Percentiles rank a stretch among this genome's conserved stretches.
Conservation (phyloP, 2,329 filamentous ascomycete genomes). For the Aspergillus oerlinghausenensis region DNA sequence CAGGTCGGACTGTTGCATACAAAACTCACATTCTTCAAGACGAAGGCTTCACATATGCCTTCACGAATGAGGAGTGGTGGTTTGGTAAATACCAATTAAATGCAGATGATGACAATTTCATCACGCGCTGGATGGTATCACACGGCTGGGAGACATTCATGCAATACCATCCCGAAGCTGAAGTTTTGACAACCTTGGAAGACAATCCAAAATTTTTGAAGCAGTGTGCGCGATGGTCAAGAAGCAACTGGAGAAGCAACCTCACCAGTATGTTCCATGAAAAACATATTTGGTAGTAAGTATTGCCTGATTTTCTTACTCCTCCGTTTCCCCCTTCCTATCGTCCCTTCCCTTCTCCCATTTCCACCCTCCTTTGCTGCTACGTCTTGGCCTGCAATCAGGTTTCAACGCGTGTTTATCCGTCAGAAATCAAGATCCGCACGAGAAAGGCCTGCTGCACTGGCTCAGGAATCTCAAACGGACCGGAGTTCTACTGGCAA, state of each 20-base stretch:
- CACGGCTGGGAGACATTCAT: slow-evolving; percentile 93
- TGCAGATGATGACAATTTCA: slow-evolving; percentile 97
- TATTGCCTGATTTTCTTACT: slow-evolving; percentile 23
- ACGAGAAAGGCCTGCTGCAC: background rate
- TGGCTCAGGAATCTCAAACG: slow-evolving; percentile 17
- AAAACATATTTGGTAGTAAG: slow-evolving; percentile 81
- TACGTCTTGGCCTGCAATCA: background rate
- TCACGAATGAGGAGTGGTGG: slow-evolving; percentile 86
- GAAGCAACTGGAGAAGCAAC: slow-evolving; percentile 97
- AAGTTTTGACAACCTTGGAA: slow-evolving; percentile 89
- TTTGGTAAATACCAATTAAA: slow-evolving; percentile 78
- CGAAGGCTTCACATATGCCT: slow-evolving; percentile 77
- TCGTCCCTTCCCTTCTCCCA: no score
- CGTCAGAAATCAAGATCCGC: background rate
- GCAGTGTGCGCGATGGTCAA: slow-evolving; percentile 90
- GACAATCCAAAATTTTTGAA: slow-evolving; percentile 84
- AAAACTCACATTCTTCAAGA: slow-evolving; percentile 82
- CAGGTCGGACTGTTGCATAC: slow-evolving; percentile 88
- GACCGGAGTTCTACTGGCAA: background rate
- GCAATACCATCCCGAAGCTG: slow-evolving; percentile 86
- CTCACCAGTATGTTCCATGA: slow-evolving; percentile 84
- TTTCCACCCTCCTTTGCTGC: background rate
- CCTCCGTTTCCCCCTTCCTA: background rate
- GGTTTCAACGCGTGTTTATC: background rate
- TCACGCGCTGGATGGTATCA: slow-evolving; percentile 90